Evolutionary conservation across 225 moss, liverwort and hornwort genomes (phyloP).

Genomic region (Thuidium tamariscinum): DNA sequence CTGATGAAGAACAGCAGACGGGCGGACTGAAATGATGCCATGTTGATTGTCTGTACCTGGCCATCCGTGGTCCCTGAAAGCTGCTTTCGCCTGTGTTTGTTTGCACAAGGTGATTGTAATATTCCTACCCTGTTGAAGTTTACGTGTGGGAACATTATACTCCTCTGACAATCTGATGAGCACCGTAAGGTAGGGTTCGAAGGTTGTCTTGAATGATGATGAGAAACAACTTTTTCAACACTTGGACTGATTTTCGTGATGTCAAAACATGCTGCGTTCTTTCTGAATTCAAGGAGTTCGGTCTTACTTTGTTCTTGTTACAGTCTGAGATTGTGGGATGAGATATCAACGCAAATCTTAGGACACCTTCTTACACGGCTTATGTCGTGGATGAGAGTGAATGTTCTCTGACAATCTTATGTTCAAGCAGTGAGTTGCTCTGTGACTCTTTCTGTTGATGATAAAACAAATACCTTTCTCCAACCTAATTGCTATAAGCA

Average conservation of each 20-base stretch:
- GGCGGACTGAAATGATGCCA: constrained; percentile 51
- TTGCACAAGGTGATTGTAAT: background rate
- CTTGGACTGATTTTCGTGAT: constrained; percentile 28
- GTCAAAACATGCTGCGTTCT: constrained; percentile 35
- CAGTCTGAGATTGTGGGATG: background rate
- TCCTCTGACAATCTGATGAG: constrained; percentile 23
- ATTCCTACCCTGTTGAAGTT: background rate
- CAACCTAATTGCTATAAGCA: background rate
- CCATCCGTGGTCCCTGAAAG: constrained; percentile 20
- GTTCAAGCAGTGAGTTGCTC: accelerated
- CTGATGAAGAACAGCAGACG: constrained; percentile 39
- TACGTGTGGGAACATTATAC: background rate
- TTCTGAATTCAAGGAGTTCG: background rate
- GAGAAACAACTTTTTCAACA: constrained; percentile 23
- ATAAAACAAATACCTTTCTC: constrained; percentile 12
- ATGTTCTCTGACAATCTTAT: background rate
- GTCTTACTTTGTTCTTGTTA: accelerated
- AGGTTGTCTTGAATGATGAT: background rate
- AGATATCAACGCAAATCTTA: constrained; percentile 9
- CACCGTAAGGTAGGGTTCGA: accelerated
- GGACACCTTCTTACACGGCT: constrained; percentile 18
- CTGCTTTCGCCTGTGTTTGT: accelerated
- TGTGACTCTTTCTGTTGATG: background rate
- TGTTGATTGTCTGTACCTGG: constrained; percentile 33
- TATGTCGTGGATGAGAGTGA: constrained; percentile 8